Evolutionary conservation across 2,329 filamentous ascomycete genomes (phyloP), one percentile per base, ranked within the genome.

Genomic region (Phialocephala subalpina): DNA sequence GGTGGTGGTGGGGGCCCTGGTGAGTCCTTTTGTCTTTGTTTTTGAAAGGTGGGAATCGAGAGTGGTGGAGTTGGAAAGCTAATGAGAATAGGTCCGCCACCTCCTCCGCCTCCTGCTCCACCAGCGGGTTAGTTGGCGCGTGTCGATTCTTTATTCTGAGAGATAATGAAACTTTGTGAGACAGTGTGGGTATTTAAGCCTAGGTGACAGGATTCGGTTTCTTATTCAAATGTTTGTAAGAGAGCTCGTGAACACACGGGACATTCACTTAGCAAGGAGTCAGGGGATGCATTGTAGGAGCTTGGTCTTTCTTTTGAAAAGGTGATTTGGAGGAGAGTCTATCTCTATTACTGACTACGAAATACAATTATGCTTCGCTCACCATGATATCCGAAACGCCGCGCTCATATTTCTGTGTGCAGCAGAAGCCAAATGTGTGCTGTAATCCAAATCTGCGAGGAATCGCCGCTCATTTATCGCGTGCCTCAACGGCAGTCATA

Each of bases 261-360:
- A 33, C 22, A 53, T 33, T 33, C 14, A 29, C 27, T 53, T 33
- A 53, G 49, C 49, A 25, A 14, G 49, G 49, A 53, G 49, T 53
- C 12, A 29, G 49, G 25, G 27, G 2, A 1, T 3, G 49, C 38
- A n/a, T 18, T 18, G n/a, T 25, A 9, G 42, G 42, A 47, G 18
- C 22, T 53, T 20, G 3, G 42, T 52, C 2, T 52, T 5, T 27
- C 25, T 53, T 6, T 14, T 18, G 9, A 18, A 16, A 49, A 27
- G 6, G n/a, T 14, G 20, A 49, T 5, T 27, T 5, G 3, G 22
- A 16, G 22, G 22, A 11, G 22, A 4, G 7, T 49, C 45, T 49
- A 22, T 49, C 20, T 22, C 20, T 25, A 49, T 25, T 25, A 12
- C 45, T 25, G 5, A 42, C 4, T 42, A 42, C 12, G 29, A 42